phyloP scores from a whole-genome alignment of 805 yeast species.

The Pachysolen tannophilus region DNA sequence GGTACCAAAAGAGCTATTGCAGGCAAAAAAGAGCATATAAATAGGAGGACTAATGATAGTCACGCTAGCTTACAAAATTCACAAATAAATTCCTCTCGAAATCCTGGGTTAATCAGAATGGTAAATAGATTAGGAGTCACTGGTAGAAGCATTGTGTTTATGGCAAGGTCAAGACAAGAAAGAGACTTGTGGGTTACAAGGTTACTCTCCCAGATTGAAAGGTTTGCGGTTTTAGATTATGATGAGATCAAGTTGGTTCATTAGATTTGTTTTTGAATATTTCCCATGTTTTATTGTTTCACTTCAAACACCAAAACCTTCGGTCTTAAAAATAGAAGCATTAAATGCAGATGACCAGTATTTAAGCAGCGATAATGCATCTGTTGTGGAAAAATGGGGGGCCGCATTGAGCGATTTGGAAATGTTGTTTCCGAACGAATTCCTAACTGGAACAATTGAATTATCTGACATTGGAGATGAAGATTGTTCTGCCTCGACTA shows the following conservation, averaged over 20 bases:
- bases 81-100: conserved; percentile 1
- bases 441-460: conserved; percentile 19
- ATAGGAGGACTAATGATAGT: not conserved
- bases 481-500: conserved; percentile 1
- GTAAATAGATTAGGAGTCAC: conserved; percentile 53
- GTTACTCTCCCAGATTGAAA: conserved; percentile 35
- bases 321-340: not conserved
- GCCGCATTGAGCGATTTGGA: conserved; percentile 18
- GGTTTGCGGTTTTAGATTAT: conserved; percentile 21
- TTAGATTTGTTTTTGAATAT: too few relatives aligned
- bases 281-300: too few relatives aligned
- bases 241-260: too few relatives aligned
- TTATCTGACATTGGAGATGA: conserved; percentile 13
- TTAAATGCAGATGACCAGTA: not conserved
- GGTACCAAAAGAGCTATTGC: conserved; percentile 50
- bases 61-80: not conserved
- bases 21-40: conserved; percentile 2
- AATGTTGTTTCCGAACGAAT: conserved; percentile 15
- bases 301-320: too few relatives aligned
- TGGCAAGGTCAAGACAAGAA: conserved; percentile 77
- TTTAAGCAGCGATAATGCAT: not conserved
- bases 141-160: conserved; percentile 63
- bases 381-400: conserved; percentile 22
- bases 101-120: conserved; percentile 29
- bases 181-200: conserved; percentile 72